Conservation (phyloP, 768 basidiomycete species). For the Galerina sulciceps region DNA sequence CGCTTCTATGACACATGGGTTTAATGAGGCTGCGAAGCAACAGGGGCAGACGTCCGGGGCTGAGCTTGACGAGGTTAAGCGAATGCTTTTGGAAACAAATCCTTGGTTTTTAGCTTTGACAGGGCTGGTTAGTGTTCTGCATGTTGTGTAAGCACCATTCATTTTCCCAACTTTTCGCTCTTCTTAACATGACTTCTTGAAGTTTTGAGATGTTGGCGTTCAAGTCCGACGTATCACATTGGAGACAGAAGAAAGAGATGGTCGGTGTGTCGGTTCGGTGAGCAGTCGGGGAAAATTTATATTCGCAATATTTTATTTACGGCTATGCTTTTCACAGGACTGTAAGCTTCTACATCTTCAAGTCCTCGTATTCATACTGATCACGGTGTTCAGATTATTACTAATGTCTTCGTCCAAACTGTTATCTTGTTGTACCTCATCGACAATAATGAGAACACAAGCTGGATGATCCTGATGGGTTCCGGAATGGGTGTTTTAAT, state of each 20-base stretch:
- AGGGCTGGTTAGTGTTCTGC: conserved; percentile 82
- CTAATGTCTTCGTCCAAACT: conserved; percentile 93
- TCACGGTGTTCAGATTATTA: conserved; percentile 57
- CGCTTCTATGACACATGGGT: conserved; percentile 82
- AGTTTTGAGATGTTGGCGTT: conserved; percentile 97
- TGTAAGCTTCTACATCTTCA: conserved; percentile 7
- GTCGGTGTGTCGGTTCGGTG: conserved; percentile 93
- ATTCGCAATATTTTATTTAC: neutral
- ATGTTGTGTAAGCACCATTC: conserved; percentile 77
- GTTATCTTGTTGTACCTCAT: conserved; percentile 92
- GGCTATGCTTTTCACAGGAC: conserved; percentile 11
- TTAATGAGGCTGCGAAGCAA: conserved; percentile 84
- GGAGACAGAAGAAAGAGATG: conserved; percentile 93
- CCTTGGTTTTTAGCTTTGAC: conserved; percentile 89
- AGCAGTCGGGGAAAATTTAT: conserved; percentile 21
- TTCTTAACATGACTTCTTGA: neutral
- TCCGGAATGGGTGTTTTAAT: conserved; percentile 82
- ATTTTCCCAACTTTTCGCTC: neutral
- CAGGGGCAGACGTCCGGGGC: conserved; percentile 63
- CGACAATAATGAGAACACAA: conserved; percentile 94
- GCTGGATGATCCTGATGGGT: conserved; percentile 95
- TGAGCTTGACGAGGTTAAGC: conserved; percentile 94
- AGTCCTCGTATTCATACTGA: neutral
- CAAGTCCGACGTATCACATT: conserved; percentile 93
- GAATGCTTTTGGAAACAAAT: conserved; percentile 89